A percentile compares a stretch with the other conserved stretches of the same genome.
Conservation (phyloP, 177 flowering plant genomes). For the Vitis hybrid region DNA sequence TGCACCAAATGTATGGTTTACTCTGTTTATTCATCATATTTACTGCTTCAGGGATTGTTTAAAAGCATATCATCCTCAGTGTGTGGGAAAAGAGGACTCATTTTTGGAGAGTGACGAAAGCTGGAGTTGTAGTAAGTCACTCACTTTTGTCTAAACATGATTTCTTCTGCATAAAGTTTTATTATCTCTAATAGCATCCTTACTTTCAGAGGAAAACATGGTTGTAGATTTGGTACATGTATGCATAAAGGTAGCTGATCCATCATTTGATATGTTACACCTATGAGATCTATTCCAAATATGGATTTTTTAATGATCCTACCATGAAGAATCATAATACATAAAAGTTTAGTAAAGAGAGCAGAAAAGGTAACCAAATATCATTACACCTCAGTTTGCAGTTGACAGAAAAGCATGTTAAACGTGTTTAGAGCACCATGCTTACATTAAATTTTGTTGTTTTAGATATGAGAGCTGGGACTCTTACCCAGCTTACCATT, state of each 20-base stretch:
- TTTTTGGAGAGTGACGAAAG: conserved; percentile 23
- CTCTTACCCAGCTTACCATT: background rate
- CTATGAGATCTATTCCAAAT: too few relatives aligned
- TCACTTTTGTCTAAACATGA: background rate
- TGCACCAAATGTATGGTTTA: too few relatives aligned
- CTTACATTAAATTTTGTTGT: background rate
- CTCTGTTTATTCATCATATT: background rate
- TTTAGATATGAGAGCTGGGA: background rate
- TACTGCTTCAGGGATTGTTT: conserved; percentile 44
- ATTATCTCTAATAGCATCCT: background rate
- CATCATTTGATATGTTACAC: too few relatives aligned
- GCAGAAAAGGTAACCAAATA: too few relatives aligned
- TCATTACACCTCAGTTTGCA: too few relatives aligned
- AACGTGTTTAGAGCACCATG: too few relatives aligned
- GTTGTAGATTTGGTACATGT: background rate
- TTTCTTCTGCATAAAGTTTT: background rate
- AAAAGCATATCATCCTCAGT: conserved; percentile 61
- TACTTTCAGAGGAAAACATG: background rate
- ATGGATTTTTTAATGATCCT: too few relatives aligned
- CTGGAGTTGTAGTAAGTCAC: conserved; percentile 59
- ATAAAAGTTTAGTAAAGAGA: too few relatives aligned
- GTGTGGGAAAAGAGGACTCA: conserved; percentile 49
- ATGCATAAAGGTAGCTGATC: background rate
- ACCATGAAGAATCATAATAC: too few relatives aligned
- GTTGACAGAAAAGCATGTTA: too few relatives aligned